A percentile compares a stretch with the other conserved stretches of the same genome.
Evolutionary conservation across 768 basidiomycete species (phyloP).

Genomic region (Calocera viscosa): DNA sequence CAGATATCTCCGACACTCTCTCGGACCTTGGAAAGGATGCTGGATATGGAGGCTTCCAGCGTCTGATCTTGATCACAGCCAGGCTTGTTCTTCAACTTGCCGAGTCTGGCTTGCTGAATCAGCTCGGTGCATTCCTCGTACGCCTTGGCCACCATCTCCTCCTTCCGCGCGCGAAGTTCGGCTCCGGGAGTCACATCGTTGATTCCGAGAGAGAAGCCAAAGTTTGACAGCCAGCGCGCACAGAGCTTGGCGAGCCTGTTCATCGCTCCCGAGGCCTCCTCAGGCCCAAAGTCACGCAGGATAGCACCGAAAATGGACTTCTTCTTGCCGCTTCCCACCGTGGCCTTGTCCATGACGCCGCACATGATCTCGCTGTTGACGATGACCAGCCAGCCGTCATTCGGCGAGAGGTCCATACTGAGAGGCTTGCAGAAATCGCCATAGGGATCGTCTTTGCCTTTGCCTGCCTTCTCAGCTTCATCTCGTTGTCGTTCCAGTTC

Average conservation of each 20-base stretch:
- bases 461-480: constrained; percentile 10
- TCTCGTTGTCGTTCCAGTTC: not conserved
- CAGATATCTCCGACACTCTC: constrained; percentile 94
- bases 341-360: constrained; percentile 97
- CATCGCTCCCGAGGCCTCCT: constrained; percentile 92
- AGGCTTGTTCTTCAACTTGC: constrained; percentile 89
- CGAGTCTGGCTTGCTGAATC: constrained; percentile 81
- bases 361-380: constrained; percentile 99
- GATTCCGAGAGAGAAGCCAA: constrained; percentile 94
- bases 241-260: constrained; percentile 89
- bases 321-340: constrained; percentile 96
- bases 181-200: constrained; percentile 97
- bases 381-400: constrained; percentile 95
- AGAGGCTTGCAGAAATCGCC: constrained; percentile 29
- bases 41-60: constrained; percentile 89
- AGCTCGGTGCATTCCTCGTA: constrained; percentile 77
- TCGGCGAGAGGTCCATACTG: constrained; percentile 72
- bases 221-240: constrained; percentile 90
- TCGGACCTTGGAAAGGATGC: constrained; percentile 85
- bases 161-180: constrained; percentile 65
- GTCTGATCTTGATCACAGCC: constrained; percentile 96
- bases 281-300: constrained; percentile 87
- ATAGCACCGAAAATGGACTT: constrained; percentile 98
- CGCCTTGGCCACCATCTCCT: constrained; percentile 71
- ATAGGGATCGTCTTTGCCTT: constrained; percentile 4